These are phyloP conservation scores for Hippophae tibetana DNA, from an alignment of 306 rosid species.

Conservation along the genomic window DNA sequence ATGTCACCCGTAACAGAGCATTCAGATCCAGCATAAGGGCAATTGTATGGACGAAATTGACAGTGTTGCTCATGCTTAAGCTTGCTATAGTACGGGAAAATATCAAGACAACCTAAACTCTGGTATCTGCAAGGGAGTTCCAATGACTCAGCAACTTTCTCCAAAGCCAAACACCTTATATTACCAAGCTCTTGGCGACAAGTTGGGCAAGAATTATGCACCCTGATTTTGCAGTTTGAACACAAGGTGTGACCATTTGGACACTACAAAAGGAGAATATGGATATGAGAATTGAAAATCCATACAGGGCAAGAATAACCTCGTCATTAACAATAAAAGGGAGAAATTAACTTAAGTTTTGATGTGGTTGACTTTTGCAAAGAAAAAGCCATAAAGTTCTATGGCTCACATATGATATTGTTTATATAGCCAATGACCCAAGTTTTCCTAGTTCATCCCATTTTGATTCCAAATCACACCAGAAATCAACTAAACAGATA, in stretches of 20 bases:
- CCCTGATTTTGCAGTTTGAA: slow-evolving; percentile 63
- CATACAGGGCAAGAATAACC: not conserved
- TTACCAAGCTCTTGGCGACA: slow-evolving; percentile 74
- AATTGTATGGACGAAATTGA: slow-evolving; percentile 68
- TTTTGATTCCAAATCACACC: no score
- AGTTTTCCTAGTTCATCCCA: no score
- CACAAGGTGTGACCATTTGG: slow-evolving; percentile 98
- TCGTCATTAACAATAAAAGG: not conserved
- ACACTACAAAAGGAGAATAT: slow-evolving; percentile 47
- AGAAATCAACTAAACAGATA: no score
- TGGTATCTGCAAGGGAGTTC: slow-evolving; percentile 87
- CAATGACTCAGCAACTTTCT: slow-evolving; percentile 80
- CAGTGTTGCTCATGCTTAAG: slow-evolving; percentile 80
- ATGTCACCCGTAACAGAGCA: slow-evolving; percentile 80
- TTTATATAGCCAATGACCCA: no score
- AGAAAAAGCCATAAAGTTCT: no score
- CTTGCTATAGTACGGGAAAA: slow-evolving; percentile 69
- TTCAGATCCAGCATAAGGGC: slow-evolving; percentile 92
- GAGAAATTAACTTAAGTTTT: not conserved
- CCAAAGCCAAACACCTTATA: slow-evolving; percentile 92
- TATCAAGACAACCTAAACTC: slow-evolving; percentile 70
- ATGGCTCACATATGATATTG: no score
- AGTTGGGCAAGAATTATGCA: slow-evolving; percentile 80
- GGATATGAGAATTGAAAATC: slow-evolving; percentile 17
- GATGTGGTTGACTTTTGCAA: no score